These are phyloP conservation scores for Tubosaeta brunneosetosa DNA, from an alignment of 768 basidiomycete genomes.

Conservation along the genomic window DNA sequence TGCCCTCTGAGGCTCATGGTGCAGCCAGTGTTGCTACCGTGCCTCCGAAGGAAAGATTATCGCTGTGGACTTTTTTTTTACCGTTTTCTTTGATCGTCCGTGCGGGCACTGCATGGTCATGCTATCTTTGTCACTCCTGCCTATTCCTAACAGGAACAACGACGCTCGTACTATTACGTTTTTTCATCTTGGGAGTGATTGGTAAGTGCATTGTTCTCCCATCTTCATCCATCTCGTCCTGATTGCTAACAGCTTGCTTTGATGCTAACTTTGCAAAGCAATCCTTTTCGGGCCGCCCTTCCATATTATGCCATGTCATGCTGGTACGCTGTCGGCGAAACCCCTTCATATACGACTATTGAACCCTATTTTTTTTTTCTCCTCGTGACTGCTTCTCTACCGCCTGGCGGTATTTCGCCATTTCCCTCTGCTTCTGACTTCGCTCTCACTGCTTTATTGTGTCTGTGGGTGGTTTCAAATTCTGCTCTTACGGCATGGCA, in stretches of 20 bases:
- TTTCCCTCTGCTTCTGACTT: not conserved
- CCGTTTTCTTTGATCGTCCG: conserved; percentile 8
- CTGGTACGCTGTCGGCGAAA: conserved; percentile 7
- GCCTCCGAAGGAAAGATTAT: conserved; percentile 13
- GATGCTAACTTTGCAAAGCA: conserved; percentile 3
- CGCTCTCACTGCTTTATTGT: not conserved
- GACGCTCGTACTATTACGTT: conserved; percentile 20
- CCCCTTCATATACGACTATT: conserved; percentile 25
- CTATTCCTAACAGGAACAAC: conserved; percentile 14
- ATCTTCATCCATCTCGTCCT: conserved; percentile 3
- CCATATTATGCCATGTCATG: conserved; percentile 7
- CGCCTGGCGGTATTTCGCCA: conserved; percentile 4
- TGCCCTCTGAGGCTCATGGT: conserved; percentile 16
- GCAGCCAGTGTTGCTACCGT: conserved; percentile 6
- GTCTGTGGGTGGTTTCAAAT: conserved; percentile 8
- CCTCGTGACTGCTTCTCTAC: not conserved
- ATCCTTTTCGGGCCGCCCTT: conserved; percentile 4
- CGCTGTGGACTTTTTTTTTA: conserved; percentile 14
- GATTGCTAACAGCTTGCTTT: conserved; percentile 17
- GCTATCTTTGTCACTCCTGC: conserved; percentile 21
- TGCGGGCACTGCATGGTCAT: conserved; percentile 16
- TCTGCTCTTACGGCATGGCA: not conserved
- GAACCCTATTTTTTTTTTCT: conserved; percentile 18
- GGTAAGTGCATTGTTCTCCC: conserved; percentile 13
- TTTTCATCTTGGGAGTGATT: conserved; percentile 10